These are phyloP conservation scores for Myxozyma geophila DNA, from an alignment of 805 yeast species.

Conservation along the genomic window DNA sequence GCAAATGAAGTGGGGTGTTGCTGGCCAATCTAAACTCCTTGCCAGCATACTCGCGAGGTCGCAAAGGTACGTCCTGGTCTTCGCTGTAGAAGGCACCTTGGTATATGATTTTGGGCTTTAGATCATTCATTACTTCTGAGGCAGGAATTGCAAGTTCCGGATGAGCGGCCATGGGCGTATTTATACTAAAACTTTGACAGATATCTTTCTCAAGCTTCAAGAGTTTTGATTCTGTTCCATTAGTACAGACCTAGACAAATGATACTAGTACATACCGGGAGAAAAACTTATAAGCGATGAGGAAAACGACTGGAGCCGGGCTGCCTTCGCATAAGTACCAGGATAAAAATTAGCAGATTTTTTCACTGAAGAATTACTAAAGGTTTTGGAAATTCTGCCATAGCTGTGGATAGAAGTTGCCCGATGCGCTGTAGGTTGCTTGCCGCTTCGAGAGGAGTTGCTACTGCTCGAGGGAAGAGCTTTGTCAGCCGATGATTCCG, in stretches of 20 bases:
- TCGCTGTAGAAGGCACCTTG: slow-evolving; percentile 67
- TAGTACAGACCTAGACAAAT: background rate
- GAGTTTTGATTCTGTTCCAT: slow-evolving; percentile 4
- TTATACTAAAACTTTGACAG: slow-evolving; percentile 4
- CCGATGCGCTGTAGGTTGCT: background rate
- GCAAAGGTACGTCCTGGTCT: slow-evolving; percentile 54
- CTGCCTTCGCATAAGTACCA: background rate
- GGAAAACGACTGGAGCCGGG: background rate
- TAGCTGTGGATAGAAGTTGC: slow-evolving; percentile 8
- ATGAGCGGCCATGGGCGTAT: background rate
- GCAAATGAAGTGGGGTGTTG: slow-evolving; percentile 45
- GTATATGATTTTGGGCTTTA: slow-evolving; percentile 60
- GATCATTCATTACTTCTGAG: slow-evolving; percentile 51
- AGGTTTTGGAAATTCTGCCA: slow-evolving; percentile 9
- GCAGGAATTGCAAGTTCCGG: slow-evolving; percentile 14
- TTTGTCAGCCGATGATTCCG: slow-evolving; percentile 15
- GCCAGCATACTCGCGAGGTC: slow-evolving; percentile 70
- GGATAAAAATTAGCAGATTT: background rate
- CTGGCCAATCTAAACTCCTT: slow-evolving; percentile 58
- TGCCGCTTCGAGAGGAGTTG: background rate
- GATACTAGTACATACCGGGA: background rate
- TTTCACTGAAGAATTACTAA: background rate
- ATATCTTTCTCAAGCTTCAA: slow-evolving; percentile 2
- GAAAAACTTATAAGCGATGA: background rate
- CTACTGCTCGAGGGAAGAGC: background rate